Evolutionary conservation across 805 yeast genomes (phyloP), one percentile per base, ranked within the genome.

Genomic region (Huiozyma sinensis): DNA sequence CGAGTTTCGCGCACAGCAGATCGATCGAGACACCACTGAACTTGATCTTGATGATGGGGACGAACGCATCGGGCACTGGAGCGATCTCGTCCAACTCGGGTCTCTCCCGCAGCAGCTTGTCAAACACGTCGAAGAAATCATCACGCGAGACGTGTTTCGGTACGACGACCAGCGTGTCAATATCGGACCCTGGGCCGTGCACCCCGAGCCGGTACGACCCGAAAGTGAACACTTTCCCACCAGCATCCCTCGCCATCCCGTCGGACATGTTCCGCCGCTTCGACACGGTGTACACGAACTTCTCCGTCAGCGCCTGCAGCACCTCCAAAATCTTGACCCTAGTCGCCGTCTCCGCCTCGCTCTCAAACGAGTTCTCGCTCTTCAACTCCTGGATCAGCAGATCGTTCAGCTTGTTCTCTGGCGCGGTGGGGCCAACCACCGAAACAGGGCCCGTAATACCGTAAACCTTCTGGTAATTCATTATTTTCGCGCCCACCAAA

Each of bases 101-200:
- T 50, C 95, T 72, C 49, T 72, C 67, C 51, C 85, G 72, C 45
- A 92, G 63, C 10, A 92, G 62, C 38, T 73, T 73, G 33, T 72
- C 84, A 66, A 92, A 88, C 0, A 85, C 88, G 1, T 74, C 76
- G 59, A 92, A 92, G 60, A 90, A 92, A 63, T 89, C 92, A 28
- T 84, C 92, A 50, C 96, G 74, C 1, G 84, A 72, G 10, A 92
- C 95, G 63, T 92, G 97, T 55, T 90, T 92, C 1, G 98, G 98
- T 12, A 86, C 97, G 28, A 90, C 97, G n/a, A 92, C 85, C 39
- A 92, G 68, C 0, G 97, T 85, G 69, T 92, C 98, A 48, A 92
- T 90, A 81, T 92, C 98, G 0, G 95, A 83, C 0, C 98, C 97
- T 0, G 97, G 97, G 0, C 97, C 97, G 66, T 89, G 87, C 10